Base-by-base conservation (phyloP, 345 rosid species). In the Cochlearia excelsa region DNA sequence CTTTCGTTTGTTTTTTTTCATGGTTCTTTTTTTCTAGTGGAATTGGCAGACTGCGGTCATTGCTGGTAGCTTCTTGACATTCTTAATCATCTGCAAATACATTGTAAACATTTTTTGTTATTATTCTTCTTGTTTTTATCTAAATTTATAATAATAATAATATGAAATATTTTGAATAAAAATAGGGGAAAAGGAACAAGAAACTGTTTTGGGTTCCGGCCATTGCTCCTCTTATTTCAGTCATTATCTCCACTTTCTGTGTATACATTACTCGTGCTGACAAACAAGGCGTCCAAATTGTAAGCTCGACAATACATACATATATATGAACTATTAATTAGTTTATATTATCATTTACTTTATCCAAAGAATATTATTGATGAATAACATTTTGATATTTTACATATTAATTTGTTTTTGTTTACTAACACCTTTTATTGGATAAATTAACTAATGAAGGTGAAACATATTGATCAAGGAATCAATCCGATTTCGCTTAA, bases 181-280 rank as follows among this genome's bases (percentile, higher is more conserved):
- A 3, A 55, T 71, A 91, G 96, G 98, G 98, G 54, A 92, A 83
- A 61, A 91, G 63, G 78, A 76, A 88, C 80, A 84, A 27, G 74
- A 92, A 79, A 65, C 41, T 79, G 11, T 92, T 92, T 71, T 92
- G 98, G 98, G 79, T 88, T 47, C 89, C 96, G 6, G 95, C 98
- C 39, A 81, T 92, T 59, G 93, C 95, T 30, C 98, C 98, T 1
- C 68, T 92, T 76, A 70, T 80, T 57, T 92, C 95, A 0, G 95
- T 92, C 37, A 9, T 86, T 53, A 54, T 92, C 56, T 83, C 98
- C 28, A 92, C 98, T 11, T 76, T 92, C 69, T 80, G 75, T 46
- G 98, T 92, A 60, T 92, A 30, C 69, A 77, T 85, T 69, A 84
- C 95, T n/a, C 94, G 78, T 9, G 95, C 91, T 29, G 95, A 88